phyloP scores from a whole-genome alignment of 177 flowering plant genomes.

The Vitis hybrid region DNA sequence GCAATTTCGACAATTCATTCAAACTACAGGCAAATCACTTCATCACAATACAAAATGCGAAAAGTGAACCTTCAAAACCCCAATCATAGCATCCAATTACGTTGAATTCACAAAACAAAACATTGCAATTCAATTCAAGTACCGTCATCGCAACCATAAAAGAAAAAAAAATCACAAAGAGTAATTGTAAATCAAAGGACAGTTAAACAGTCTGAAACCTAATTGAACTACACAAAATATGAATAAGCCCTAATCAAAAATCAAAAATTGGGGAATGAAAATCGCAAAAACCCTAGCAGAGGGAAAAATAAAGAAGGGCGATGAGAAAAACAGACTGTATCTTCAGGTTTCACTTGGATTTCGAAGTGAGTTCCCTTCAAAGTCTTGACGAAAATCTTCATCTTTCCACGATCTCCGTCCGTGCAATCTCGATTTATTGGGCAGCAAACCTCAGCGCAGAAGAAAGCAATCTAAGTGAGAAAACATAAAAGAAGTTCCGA shows the following conservation, averaged over 20 bases:
- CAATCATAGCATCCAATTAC: too few species aligned
- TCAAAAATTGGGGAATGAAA: too few species aligned
- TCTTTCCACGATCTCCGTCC: constrained; percentile 23
- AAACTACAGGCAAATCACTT: too few species aligned
- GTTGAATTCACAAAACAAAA: too few species aligned
- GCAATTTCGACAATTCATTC: too few species aligned
- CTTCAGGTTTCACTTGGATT: constrained; percentile 70
- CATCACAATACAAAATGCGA: too few species aligned
- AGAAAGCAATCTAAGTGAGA: background rate
- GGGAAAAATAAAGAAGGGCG: constrained; percentile 2
- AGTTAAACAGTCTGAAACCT: too few species aligned
- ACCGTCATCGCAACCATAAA: too few species aligned
- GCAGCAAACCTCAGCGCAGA: background rate
- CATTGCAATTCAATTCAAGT: too few species aligned
- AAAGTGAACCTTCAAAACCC: too few species aligned
- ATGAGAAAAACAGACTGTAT: constrained; percentile 44
- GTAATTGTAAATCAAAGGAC: background rate
- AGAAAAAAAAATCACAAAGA: background rate
- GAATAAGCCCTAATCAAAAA: background rate
- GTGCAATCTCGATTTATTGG: background rate
- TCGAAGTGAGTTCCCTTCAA: constrained; percentile 80
- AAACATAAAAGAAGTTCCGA: background rate
- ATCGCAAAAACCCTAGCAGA: background rate
- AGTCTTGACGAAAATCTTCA: constrained; percentile 84
- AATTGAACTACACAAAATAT: background rate